phyloP scores from a whole-genome alignment of 176 grass and related monocot species.

The Metroxylon sagu region DNA sequence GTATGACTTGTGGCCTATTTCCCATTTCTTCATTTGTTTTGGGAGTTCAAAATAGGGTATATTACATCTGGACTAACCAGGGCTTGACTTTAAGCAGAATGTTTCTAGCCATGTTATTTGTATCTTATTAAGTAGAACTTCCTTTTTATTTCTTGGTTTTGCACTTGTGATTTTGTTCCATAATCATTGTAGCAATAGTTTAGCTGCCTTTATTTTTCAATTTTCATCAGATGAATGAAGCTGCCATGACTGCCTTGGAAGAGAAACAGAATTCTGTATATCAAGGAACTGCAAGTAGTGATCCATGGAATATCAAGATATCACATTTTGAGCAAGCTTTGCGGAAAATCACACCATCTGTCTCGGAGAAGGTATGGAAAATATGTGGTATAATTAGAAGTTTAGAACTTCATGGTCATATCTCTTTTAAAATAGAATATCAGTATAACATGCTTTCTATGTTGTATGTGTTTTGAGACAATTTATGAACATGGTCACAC shows the following conservation, averaged over 20 bases:
- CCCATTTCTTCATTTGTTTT: not conserved
- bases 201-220: not conserved
- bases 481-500: too few relatives aligned
- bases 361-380: conserved; percentile 55
- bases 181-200: not conserved
- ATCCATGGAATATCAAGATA: conserved; percentile 29
- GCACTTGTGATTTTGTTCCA: too few relatives aligned
- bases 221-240: conserved; percentile 62
- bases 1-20: conserved; percentile 19
- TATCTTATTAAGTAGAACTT: too few relatives aligned
- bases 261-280: conserved; percentile 36
- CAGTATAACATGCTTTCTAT: too few relatives aligned
- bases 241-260: conserved; percentile 61
- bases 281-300: conserved; percentile 30
- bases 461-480: too few relatives aligned
- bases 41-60: too few relatives aligned
- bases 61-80: too few relatives aligned
- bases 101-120: too few relatives aligned
- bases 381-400: not conserved
- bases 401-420: not conserved
- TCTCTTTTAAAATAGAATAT: too few relatives aligned
- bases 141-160: too few relatives aligned
- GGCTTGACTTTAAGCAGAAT: too few relatives aligned
- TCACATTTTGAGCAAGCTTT: conserved; percentile 57
- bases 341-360: conserved; percentile 54